A percentile compares a stretch with the other conserved stretches of the same genome.
Evolutionary conservation across 2,329 filamentous ascomycete species (phyloP).

Genomic region (Coniochaeta prunicola): DNA sequence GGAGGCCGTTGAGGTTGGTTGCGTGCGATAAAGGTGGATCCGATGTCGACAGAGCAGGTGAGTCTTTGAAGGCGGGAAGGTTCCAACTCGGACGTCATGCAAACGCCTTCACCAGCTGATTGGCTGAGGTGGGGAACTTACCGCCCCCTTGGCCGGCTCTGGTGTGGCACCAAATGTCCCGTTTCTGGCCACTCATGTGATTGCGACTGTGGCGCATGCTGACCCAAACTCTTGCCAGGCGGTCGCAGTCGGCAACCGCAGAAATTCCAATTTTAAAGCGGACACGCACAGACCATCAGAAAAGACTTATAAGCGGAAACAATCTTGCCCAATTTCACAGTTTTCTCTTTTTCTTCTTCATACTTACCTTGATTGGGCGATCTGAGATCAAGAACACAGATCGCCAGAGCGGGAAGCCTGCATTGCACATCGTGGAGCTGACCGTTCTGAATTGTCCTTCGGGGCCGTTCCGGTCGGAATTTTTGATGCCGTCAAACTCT

Average conservation of each 20-base stretch:
- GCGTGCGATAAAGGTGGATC: neutral
- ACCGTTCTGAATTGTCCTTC: conserved; percentile 2
- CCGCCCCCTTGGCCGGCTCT: no score
- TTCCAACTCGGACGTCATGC: conserved; percentile 2
- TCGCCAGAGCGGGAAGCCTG: neutral
- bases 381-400: neutral
- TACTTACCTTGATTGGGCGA: conserved; percentile 2
- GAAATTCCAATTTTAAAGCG: no score
- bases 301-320: neutral
- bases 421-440: conserved; percentile 2
- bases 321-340: neutral
- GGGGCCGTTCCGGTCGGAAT: conserved; percentile 1
- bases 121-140: neutral
- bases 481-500: conserved; percentile 1
- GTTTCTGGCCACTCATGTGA: neutral
- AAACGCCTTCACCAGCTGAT: neutral
- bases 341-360: conserved; percentile 4
- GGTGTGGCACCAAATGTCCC: neutral
- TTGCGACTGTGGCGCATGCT: neutral
- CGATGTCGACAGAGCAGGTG: neutral
- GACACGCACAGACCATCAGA: neutral
- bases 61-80: neutral
- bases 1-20: neutral
- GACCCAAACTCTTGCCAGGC: neutral
- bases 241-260: neutral